These are phyloP conservation scores for Lentinula detonsa DNA, from an alignment of 768 basidiomycete species.

Conservation along the genomic window DNA sequence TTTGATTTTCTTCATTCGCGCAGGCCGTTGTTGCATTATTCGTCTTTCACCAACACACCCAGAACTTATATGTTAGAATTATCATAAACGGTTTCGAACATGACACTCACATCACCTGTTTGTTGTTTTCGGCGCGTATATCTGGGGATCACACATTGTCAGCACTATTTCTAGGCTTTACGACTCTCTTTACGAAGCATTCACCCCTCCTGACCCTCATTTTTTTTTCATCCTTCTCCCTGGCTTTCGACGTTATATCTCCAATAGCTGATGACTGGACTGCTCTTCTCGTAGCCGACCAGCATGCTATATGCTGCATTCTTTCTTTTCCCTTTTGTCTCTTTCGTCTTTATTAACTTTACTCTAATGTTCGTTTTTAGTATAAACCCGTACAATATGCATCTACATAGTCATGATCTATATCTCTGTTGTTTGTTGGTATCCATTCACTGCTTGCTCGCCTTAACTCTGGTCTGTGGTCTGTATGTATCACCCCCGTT, in stretches of 20 bases:
- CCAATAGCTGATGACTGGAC: background rate
- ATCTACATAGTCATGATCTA: background rate
- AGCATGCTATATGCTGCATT: background rate
- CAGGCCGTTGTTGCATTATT: slow-evolving; percentile 4
- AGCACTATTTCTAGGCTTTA: background rate
- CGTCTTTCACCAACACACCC: background rate
- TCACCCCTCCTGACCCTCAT: background rate
- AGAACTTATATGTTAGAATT: background rate
- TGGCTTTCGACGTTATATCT: background rate
- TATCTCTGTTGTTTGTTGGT: background rate
- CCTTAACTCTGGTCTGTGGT: background rate
- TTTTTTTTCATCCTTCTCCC: background rate
- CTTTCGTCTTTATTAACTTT: background rate
- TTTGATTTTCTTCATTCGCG: background rate
- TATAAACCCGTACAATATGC: background rate
- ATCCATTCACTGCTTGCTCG: background rate
- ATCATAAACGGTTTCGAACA: background rate
- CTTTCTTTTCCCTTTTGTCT: background rate
- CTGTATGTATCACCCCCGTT: background rate
- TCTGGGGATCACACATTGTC: background rate
- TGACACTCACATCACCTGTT: background rate
- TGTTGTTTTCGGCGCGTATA: background rate
- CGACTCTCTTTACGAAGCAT: slow-evolving; percentile 5
- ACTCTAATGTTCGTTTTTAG: background rate
- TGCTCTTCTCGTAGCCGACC: background rate